phyloP scores from a whole-genome alignment of 108 stramenopile species.

The Aurantiochytrium sp. region DNA sequence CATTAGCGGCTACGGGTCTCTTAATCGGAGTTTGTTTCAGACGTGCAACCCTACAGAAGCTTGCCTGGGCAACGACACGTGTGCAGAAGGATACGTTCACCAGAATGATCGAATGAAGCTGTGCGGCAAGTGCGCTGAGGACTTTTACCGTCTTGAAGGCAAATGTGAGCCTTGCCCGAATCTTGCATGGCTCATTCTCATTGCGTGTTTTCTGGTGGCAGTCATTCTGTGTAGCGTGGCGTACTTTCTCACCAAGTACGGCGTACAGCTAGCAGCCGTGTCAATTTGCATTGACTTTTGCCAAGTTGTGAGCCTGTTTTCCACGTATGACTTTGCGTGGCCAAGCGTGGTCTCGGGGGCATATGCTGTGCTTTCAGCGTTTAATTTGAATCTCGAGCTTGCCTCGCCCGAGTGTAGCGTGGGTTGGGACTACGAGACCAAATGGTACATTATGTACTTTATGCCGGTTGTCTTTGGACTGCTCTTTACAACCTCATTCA shows the following conservation, averaged over 20 bases:
- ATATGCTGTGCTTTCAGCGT: conserved; percentile 15
- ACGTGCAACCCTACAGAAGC: conserved; percentile 24
- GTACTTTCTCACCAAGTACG: conserved; percentile 23
- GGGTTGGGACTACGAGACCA: conserved; percentile 24
- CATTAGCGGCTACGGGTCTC: not conserved
- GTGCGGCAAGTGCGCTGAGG: conserved; percentile 21
- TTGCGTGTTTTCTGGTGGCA: not conserved
- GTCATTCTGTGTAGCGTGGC: not conserved
- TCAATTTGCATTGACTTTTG: conserved; percentile 33
- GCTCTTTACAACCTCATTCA: not conserved
- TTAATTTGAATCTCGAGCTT: conserved; percentile 38
- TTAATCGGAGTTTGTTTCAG: not conserved
- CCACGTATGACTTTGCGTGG: conserved; percentile 22
- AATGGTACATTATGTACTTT: conserved; percentile 25
- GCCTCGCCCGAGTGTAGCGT: conserved; percentile 33
- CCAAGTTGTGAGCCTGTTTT: conserved; percentile 35
- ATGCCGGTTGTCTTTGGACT: conserved; percentile 14
- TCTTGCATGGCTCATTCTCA: conserved; percentile 26
- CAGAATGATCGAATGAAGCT: not conserved
- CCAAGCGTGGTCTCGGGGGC: not conserved
- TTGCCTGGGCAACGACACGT: conserved; percentile 35
- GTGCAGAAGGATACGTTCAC: conserved; percentile 17
- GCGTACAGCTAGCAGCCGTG: conserved; percentile 26
- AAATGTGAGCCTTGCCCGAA: conserved; percentile 28
- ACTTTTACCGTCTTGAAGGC: conserved; percentile 30